Conservation (phyloP, 2,329 filamentous ascomycete genomes). For the Mycosphaerella sp. region DNA sequence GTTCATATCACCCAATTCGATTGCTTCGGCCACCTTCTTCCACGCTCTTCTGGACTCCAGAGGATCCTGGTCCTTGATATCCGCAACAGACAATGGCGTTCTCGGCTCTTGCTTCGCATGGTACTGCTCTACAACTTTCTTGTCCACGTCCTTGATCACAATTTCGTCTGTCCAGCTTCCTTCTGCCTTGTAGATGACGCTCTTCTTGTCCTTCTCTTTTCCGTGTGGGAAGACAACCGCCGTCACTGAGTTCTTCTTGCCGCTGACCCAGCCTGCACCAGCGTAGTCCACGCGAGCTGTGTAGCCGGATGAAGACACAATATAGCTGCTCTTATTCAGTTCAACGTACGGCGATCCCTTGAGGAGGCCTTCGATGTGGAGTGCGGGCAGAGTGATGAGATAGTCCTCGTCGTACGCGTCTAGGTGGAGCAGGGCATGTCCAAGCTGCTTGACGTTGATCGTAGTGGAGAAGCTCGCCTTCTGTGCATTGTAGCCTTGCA, state of each 20-base stretch:
- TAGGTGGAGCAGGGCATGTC: constrained; percentile 76
- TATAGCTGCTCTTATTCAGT: constrained; percentile 76
- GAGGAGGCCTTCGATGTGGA: constrained; percentile 92
- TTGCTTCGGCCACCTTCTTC: constrained; percentile 75
- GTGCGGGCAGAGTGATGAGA: constrained; percentile 81
- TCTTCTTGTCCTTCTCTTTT: constrained; percentile 55
- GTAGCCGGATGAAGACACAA: constrained; percentile 79
- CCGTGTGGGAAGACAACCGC: constrained; percentile 66
- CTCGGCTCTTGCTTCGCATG: constrained; percentile 45
- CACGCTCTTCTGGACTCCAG: constrained; percentile 85
- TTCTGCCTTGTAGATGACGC: constrained; percentile 70
- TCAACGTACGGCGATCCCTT: constrained; percentile 84
- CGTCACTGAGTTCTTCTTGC: constrained; percentile 88
- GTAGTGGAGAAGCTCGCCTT: constrained; percentile 92
- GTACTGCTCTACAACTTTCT: constrained; percentile 41
- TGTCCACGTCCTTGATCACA: constrained; percentile 63
- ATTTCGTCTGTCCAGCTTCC: constrained; percentile 89
- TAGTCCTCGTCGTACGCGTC: constrained; percentile 64
- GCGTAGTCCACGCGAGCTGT: constrained; percentile 87
- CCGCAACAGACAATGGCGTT: constrained; percentile 64
- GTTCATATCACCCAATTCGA: constrained; percentile 79
- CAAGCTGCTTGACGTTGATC: constrained; percentile 74
- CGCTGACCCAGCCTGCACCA: constrained; percentile 88
- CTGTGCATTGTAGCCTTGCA: constrained; percentile 87
- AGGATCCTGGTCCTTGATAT: constrained; percentile 73